phyloP scores from a whole-genome alignment of 352 stramenopile genomes.

The Globisporangium spinosum region DNA sequence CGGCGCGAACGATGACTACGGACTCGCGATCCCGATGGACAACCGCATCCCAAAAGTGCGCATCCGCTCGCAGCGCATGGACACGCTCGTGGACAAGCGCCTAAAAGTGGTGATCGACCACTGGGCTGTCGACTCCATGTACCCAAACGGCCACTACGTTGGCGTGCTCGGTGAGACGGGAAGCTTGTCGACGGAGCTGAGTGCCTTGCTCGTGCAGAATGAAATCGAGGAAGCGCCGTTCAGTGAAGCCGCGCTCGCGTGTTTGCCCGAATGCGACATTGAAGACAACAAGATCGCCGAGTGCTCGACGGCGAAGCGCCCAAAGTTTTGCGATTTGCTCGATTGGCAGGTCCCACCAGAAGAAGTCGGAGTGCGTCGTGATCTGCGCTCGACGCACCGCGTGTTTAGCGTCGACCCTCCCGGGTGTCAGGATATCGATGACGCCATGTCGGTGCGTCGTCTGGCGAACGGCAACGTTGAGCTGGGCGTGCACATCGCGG shows the following conservation, averaged over 20 bases:
- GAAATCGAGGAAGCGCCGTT: constrained; percentile 83
- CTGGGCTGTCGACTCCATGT: constrained; percentile 73
- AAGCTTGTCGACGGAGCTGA: constrained; percentile 74
- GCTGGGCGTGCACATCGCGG: constrained; percentile 98
- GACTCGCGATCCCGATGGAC: constrained; percentile 81
- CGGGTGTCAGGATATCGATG: constrained; percentile 89
- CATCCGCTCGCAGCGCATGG: constrained; percentile 74
- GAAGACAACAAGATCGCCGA: constrained; percentile 56
- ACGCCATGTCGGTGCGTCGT: constrained; percentile 81
- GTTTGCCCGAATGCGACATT: constrained; percentile 73
- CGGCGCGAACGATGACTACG: constrained; percentile 52
- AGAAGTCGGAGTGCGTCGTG: constrained; percentile 49
- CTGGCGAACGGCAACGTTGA: constrained; percentile 86
- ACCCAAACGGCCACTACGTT: constrained; percentile 80
- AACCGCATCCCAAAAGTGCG: constrained; percentile 74
- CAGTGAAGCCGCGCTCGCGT: constrained; percentile 81
- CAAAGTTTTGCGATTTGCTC: constrained; percentile 43
- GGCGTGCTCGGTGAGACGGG: constrained; percentile 59
- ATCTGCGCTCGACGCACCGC: constrained; percentile 63
- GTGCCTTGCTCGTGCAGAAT: constrained; percentile 76
- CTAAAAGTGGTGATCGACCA: constrained; percentile 83
- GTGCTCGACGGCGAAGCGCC: constrained; percentile 74
- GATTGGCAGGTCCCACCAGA: constrained; percentile 64
- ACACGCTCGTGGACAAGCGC: constrained; percentile 68
- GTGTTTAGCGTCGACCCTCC: constrained; percentile 90